phyloP scores from a whole-genome alignment of 257 asterid species.

The Agastache rugosa region DNA sequence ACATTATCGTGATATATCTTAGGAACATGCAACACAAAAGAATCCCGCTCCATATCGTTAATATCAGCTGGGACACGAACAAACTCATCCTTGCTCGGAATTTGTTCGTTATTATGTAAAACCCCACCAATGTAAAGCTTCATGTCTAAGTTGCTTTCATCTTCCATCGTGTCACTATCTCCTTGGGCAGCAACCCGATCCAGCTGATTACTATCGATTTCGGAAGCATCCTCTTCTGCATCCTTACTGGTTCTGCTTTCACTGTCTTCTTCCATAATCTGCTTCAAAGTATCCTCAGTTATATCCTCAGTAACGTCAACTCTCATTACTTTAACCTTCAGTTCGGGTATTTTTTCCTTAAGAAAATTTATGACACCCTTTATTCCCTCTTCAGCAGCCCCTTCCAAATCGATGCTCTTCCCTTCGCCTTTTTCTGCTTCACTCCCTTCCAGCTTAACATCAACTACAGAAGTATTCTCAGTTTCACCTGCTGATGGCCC shows the following conservation, averaged over 20 bases:
- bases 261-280: conserved; percentile 65
- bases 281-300: conserved; percentile 66
- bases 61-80: conserved; percentile 85
- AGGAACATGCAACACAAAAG: conserved; percentile 82
- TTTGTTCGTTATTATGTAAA: conserved; percentile 76
- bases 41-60: conserved; percentile 74
- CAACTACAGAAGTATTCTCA: conserved; percentile 65
- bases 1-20: conserved; percentile 58
- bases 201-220: conserved; percentile 48
- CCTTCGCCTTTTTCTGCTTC: conserved; percentile 68
- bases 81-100: conserved; percentile 70
- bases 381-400: conserved; percentile 89
- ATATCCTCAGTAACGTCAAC: conserved; percentile 63
- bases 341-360: conserved; percentile 87
- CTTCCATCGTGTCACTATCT: conserved; percentile 54
- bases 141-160: conserved; percentile 64
- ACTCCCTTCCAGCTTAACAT: conserved; percentile 61
- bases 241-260: conserved; percentile 51
- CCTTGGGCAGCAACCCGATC: conserved; percentile 62
- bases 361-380: conserved; percentile 82
- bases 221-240: conserved; percentile 59
- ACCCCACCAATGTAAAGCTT: conserved; percentile 92
- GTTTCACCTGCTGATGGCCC: conserved; percentile 60
- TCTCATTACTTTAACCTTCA: conserved; percentile 79
- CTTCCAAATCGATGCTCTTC: conserved; percentile 76